Evolutionary conservation across 768 basidiomycete species (phyloP), one percentile per base, ranked within the genome.

Genomic region (Tremella mesenterica): DNA sequence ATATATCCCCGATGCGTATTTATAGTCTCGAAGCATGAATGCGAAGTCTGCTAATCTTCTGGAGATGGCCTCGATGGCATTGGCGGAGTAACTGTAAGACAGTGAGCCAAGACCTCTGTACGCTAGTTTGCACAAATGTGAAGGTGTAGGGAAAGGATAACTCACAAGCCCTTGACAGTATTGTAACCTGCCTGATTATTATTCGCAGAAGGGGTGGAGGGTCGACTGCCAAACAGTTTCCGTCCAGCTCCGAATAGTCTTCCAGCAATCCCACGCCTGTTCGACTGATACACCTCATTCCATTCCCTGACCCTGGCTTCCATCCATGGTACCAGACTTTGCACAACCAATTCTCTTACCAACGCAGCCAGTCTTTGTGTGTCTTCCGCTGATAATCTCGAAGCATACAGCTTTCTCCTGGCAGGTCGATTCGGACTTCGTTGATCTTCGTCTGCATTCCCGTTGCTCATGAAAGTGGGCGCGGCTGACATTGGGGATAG

Each of bases 301-400:
- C 91, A 93, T 58, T 93, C 88, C 43, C 88, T 61, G 4, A 92
- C 86, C 71, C 84, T 85, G 65, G 85, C 88, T 75, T 97, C 93
- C 88, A 97, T 92, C 88, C 88, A 96, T 0, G 92, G 92, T 2
- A 96, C 72, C 41, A 97, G 73, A 66, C 86, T 91, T 82, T 86
- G 88, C 10, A 84, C 83, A 3, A 88, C 78, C 61, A 96, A 85
- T 71, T 95, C 92, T 41, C 90, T 80, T 9, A 88, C 79, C 63
- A 96, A 89, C 49, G 81, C 80, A 4, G 57, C 68, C n/a, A 70
- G 48, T 28, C 68, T 30, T 50, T 67, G 65, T 13, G 65, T 64
- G 44, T 70, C 68, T 18, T 64, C 65, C 7, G 63, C 56, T 0
- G 56, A 57, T 29, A 70, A 23, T 30, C 58, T 59, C 1, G 60